A percentile compares a stretch with the other conserved stretches of the same genome.
These are phyloP conservation scores for Tricholoma hemisulphureum DNA, from an alignment of 768 basidiomycete species.

Conservation along the genomic window DNA sequence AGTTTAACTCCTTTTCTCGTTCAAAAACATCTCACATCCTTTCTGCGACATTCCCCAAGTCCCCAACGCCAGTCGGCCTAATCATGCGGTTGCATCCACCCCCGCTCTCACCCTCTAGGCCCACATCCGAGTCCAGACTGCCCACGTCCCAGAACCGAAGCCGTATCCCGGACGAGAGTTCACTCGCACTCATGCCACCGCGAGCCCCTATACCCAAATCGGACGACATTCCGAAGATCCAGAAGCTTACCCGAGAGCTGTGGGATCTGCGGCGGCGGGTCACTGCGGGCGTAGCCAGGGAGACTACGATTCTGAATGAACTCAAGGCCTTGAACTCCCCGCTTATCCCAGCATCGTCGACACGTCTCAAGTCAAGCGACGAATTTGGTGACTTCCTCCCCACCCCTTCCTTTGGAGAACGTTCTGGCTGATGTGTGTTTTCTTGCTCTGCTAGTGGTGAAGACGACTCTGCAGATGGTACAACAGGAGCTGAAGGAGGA, in stretches of 20 bases:
- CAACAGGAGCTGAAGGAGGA: conserved; percentile 38
- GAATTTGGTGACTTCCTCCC: conserved; percentile 4
- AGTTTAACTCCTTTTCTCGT: background rate
- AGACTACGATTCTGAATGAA: conserved; percentile 24
- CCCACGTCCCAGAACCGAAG: conserved; percentile 10
- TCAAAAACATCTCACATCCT: background rate
- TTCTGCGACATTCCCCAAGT: background rate
- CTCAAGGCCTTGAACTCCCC: conserved; percentile 20
- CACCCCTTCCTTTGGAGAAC: background rate
- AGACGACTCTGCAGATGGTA: conserved; percentile 25
- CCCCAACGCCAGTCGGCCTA: conserved; percentile 11
- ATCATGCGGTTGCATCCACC: background rate
- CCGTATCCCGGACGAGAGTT: conserved; percentile 2
- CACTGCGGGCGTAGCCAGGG: conserved; percentile 21
- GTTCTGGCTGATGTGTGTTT: background rate
- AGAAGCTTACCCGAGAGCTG: conserved; percentile 25
- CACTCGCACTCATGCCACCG: background rate
- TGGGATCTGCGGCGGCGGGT: conserved; percentile 28
- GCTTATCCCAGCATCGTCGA: conserved; percentile 4
- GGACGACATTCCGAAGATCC: conserved; percentile 6
- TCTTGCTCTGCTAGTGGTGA: conserved; percentile 18
- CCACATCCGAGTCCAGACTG: background rate
- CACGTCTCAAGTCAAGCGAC: conserved; percentile 2
- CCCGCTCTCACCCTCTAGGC: background rate
- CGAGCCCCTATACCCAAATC: background rate